Percentiles rank a stretch among this genome's conserved stretches.
phyloP scores from a whole-genome alignment of 345 rosid species.

The Pistacia integerrima region DNA sequence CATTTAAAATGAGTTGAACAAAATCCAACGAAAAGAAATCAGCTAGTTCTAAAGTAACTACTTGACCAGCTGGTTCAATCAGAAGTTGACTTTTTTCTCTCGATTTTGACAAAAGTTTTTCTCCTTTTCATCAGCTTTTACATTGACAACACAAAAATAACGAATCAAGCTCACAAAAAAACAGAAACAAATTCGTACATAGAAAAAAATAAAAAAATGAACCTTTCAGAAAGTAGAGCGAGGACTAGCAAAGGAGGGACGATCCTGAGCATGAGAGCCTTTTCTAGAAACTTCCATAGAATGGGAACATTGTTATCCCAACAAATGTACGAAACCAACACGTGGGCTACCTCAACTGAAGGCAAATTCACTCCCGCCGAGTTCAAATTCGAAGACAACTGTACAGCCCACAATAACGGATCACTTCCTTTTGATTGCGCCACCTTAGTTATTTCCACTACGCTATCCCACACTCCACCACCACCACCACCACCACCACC shows the following conservation, averaged over 20 bases:
- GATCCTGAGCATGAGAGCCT: conserved; percentile 62
- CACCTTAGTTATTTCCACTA: conserved; percentile 61
- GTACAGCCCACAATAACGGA: conserved; percentile 74
- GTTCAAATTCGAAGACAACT: conserved; percentile 60
- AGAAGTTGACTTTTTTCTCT: background rate
- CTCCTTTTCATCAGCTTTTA: background rate
- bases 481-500: conserved; percentile 34
- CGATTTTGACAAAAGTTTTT: background rate
- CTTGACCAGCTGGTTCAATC: conserved; percentile 2
- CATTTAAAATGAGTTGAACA: too few relatives aligned
- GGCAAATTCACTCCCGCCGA: conserved; percentile 64
- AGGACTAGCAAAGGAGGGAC: conserved; percentile 82
- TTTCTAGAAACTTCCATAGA: conserved; percentile 90
- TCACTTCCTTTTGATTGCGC: conserved; percentile 67
- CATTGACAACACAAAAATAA: conserved; percentile 8
- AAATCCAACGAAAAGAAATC: background rate
- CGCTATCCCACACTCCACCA: conserved; percentile 52
- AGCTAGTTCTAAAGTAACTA: background rate
- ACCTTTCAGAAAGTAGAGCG: conserved; percentile 81
- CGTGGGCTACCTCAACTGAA: conserved; percentile 66
- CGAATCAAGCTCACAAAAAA: background rate
- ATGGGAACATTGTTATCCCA: conserved; percentile 86
- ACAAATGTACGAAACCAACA: conserved; percentile 75
- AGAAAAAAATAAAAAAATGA: background rate
- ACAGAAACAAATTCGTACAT: background rate